Conservation (phyloP, 176 grass and related monocot species). For the Eragrostis curvula region DNA sequence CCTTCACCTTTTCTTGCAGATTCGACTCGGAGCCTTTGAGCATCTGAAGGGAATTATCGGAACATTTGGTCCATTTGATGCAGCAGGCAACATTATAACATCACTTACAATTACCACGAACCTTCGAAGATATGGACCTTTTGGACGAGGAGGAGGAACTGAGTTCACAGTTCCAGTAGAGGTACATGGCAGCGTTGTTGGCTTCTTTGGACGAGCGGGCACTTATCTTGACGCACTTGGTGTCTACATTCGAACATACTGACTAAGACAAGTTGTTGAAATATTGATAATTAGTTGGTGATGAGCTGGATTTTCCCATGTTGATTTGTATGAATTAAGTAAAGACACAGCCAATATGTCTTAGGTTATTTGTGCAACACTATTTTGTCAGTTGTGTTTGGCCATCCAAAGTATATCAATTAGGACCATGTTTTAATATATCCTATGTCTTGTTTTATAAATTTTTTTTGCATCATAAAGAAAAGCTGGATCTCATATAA, state of each 20-base stretch:
- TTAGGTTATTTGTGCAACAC: too few relatives aligned
- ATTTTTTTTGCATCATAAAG: too few relatives aligned
- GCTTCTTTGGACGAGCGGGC: neutral
- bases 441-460: too few relatives aligned
- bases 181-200: neutral
- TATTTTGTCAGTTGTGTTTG: too few relatives aligned
- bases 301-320: too few relatives aligned
- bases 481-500: too few relatives aligned
- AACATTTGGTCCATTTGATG: neutral
- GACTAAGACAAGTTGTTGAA: neutral
- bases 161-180: neutral
- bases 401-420: too few relatives aligned
- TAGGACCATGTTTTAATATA: too few relatives aligned
- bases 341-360: too few relatives aligned
- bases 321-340: too few relatives aligned
- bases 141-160: neutral
- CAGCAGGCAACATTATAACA: neutral
- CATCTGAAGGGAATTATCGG: neutral
- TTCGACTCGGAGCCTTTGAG: neutral
- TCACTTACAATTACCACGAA: neutral
- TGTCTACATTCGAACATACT: neutral
- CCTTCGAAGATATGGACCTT: neutral
- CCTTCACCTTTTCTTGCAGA: neutral
- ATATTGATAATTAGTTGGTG: neutral
- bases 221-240: neutral